Evolutionary conservation across 192 early-diverging fungal species (phyloP), one percentile per base, ranked within the genome.

Genomic region (Dissophora ornata): DNA sequence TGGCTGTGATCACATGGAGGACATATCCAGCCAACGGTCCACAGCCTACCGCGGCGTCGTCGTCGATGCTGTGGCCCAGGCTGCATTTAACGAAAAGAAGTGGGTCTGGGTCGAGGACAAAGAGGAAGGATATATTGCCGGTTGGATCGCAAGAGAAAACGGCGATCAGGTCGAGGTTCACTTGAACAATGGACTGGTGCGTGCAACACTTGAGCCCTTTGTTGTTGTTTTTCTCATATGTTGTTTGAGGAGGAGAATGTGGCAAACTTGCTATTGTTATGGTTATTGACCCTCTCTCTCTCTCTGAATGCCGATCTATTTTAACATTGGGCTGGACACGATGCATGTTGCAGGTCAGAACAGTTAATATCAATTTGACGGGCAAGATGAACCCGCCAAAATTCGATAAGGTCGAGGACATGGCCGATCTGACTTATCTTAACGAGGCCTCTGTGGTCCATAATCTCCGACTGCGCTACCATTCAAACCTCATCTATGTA

Each of bases 301-400:
- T n/a, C 26, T 30, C 13, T 42, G 32, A 13, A 28, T 16, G 28
- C 36, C 13, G 36, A 6, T 38, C 36, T 38, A 38, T 13, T 38
- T 38, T 13, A 13, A 9, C 36, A 38, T 38, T 38, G 36, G 36
- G n/a, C n/a, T n/a, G n/a, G n/a, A 4, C 29, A 42, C n/a, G 11
- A 40, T 34, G 45, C 22, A 10, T 25, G n/a, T n/a, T 49, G 25
- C 58, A 92, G 89, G 89, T 92, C 75, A 82, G 85, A 49, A 82
- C 82, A 4, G 89, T 96, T 52, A 88, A 88, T 71, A 84, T 91
- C 58, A 94, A 91, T 73, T 92, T 90, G 46, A 93, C 91, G 9
- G 90, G 96, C 58, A 96, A 97, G 80, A 97, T 98, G 93, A 99
- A 99, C 55, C 97, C 97, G 56, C 97, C 97, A 62, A 98, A 99